Conservation (phyloP, 805 yeast species). For the Diddensiella caesifluorescens region DNA sequence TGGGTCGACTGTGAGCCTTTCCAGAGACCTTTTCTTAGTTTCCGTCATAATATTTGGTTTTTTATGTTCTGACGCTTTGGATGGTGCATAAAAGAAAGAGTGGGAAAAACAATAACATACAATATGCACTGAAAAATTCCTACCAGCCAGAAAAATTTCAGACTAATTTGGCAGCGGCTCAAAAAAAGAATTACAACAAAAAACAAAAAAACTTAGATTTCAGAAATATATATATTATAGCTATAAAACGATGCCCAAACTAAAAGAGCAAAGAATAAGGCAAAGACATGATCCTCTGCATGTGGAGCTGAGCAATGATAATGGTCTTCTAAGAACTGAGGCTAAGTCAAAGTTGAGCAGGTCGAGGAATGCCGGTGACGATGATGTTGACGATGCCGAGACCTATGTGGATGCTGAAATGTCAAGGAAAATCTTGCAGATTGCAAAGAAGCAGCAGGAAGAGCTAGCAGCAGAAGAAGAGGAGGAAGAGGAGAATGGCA, state of each 20-base stretch:
- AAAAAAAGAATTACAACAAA: background rate
- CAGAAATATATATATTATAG: background rate
- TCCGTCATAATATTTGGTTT: background rate
- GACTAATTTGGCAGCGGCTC: background rate
- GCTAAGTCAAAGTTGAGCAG: constrained; percentile 30
- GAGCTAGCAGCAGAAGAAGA: constrained; percentile 73
- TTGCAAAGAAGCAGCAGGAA: constrained; percentile 90
- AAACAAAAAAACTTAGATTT: background rate
- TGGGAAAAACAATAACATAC: background rate
- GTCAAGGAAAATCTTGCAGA: constrained; percentile 77
- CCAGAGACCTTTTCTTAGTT: background rate
- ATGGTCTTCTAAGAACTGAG: constrained; percentile 59
- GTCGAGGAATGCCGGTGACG: constrained; percentile 14
- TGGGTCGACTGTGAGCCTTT: background rate
- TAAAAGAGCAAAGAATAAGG: constrained; percentile 1
- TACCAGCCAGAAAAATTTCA: background rate
- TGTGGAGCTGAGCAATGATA: constrained; percentile 68
- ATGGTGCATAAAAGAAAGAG: background rate
- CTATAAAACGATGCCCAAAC: constrained; percentile 4
- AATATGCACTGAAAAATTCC: background rate
- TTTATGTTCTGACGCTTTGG: background rate
- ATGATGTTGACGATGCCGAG: constrained; percentile 40
- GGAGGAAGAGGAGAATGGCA: constrained; percentile 30
- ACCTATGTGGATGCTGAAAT: constrained; percentile 75
- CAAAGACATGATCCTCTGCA: constrained; percentile 78